Conservation (phyloP, 495 filamentous ascomycete genomes). For the Peziza echinospora region DNA sequence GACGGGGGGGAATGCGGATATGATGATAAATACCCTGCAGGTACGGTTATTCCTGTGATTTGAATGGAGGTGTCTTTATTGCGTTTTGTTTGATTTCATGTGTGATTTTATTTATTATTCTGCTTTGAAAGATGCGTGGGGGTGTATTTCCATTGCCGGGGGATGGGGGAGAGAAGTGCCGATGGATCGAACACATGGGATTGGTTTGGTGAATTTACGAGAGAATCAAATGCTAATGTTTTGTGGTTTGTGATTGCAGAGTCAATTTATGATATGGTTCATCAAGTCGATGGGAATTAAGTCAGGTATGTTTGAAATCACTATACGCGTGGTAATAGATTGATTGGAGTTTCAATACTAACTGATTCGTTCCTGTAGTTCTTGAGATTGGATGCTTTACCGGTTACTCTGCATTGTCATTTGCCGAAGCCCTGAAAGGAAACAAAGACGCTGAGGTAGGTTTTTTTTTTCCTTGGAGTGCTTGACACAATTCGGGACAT, state of each 20-base stretch:
- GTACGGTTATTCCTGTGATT: constrained; percentile 4
- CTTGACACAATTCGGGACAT: background rate
- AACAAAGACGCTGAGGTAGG: constrained; percentile 10
- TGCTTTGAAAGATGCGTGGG: no score
- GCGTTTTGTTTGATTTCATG: no score
- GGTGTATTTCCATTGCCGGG: no score
- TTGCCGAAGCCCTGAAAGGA: constrained; percentile 17
- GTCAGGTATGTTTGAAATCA: background rate
- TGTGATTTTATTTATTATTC: no score
- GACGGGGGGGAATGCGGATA: background rate
- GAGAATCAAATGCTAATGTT: background rate
- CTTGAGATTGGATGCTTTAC: constrained; percentile 23
- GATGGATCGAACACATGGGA: background rate
- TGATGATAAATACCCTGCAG: constrained; percentile 14
- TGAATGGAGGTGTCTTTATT: no score
- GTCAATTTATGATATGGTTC: constrained; percentile 9
- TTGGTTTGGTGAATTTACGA: background rate
- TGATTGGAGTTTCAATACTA: background rate
- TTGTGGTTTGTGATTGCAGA: constrained; percentile 12
- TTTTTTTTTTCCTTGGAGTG: background rate
- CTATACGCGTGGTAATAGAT: background rate
- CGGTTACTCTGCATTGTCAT: constrained; percentile 22
- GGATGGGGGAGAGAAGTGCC: no score
- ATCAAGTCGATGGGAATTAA: constrained; percentile 1
- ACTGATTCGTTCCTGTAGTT: constrained; percentile 6